Evolutionary conservation across 345 rosid genomes (phyloP).

Genomic region (Aquilaria sinensis): DNA sequence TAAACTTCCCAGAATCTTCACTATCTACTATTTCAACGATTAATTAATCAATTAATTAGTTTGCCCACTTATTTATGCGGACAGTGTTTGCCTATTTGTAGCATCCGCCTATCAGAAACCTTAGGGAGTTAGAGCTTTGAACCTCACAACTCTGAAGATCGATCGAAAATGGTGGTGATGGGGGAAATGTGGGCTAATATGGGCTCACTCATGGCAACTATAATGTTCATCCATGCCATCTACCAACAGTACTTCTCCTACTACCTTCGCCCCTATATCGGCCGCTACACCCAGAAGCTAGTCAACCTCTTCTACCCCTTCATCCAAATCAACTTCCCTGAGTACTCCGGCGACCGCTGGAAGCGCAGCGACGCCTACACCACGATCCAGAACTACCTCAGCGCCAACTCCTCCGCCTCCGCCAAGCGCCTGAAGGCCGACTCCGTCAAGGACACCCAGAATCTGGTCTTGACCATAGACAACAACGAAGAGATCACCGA

Average conservation of each 20-base stretch:
- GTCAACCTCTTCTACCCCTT: conserved; percentile 20
- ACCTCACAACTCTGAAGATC: neutral
- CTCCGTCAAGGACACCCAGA: conserved; percentile 7
- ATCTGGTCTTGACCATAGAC: conserved; percentile 11
- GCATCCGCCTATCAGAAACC: too few relatives aligned
- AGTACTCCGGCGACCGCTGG: conserved; percentile 15
- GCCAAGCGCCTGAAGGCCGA: conserved; percentile 24
- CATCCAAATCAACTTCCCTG: conserved; percentile 24
- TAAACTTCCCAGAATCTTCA: too few relatives aligned
- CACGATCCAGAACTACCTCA: conserved; percentile 27
- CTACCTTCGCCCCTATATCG: conserved; percentile 8
- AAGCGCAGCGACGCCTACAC: conserved; percentile 22
- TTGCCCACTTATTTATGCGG: too few relatives aligned
- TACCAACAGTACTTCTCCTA: conserved; percentile 17
- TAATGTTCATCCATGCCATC: conserved; percentile 17
- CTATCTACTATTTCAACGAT: too few relatives aligned
- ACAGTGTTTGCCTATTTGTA: too few relatives aligned
- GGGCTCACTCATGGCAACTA: conserved; percentile 4
- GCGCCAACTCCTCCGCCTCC: conserved; percentile 12
- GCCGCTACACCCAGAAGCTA: conserved; percentile 6
- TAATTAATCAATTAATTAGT: too few relatives aligned
- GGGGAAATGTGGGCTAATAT: conserved; percentile 6
- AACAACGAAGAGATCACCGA: conserved; percentile 8
- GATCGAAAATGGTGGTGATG: neutral
- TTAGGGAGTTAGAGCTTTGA: too few relatives aligned